Evolutionary conservation across 1,284 basidiomycete genomes (phyloP).

Genomic region (Trametes versicolor): DNA sequence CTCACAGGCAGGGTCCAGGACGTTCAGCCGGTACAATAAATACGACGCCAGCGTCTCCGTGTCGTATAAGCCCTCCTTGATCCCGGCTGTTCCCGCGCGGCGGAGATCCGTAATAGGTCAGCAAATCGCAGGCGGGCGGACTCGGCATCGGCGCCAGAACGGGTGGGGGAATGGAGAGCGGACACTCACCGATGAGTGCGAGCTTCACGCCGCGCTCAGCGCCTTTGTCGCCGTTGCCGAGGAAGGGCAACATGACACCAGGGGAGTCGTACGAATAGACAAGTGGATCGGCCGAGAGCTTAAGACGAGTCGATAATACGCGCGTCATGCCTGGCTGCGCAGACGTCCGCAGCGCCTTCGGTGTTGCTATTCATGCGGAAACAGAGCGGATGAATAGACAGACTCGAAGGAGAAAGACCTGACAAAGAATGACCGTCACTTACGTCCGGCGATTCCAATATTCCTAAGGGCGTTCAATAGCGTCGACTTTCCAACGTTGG

Average conservation of each 20-base stretch:
- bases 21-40: conserved; percentile 88
- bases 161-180: conserved; percentile 8
- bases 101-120: conserved; percentile 24
- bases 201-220: conserved; percentile 94
- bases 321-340: conserved; percentile 91
- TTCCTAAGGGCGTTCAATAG: conserved; percentile 92
- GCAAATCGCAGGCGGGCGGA: conserved; percentile 6
- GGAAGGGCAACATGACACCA: conserved; percentile 96
- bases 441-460: conserved; percentile 89
- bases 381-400: conserved; percentile 5
- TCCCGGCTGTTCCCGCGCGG: conserved; percentile 72
- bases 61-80: conserved; percentile 94
- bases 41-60: conserved; percentile 87
- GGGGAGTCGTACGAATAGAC: conserved; percentile 97
- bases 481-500: conserved; percentile 98
- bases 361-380: conserved; percentile 53
- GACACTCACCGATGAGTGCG: conserved; percentile 82
- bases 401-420: neutral
- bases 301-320: conserved; percentile 84
- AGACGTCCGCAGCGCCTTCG: conserved; percentile 91
- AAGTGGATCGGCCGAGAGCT: conserved; percentile 80
- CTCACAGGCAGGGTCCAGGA: conserved; percentile 77
- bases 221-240: conserved; percentile 86
- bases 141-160: conserved; percentile 15
- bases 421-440: conserved; percentile 25